Conservation (phyloP, 768 basidiomycete species). For the Phanerochaete sordida region DNA sequence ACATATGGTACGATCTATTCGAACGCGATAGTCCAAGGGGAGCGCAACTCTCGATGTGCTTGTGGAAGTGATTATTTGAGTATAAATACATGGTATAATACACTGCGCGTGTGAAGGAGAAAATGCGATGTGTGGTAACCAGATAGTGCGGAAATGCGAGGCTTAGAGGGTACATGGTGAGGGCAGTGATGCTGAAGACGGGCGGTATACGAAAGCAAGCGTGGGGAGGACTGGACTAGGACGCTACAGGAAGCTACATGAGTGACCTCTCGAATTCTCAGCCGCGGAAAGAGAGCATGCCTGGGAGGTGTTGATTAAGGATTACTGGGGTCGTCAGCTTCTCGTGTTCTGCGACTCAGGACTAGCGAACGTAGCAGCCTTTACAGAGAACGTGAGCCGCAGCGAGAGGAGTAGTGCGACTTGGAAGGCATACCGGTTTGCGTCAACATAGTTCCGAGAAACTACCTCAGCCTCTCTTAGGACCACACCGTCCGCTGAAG, state of each 20-base stretch:
- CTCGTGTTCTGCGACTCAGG: constrained; percentile 45
- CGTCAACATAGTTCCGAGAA: constrained; percentile 57
- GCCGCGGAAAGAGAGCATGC: too few species aligned
- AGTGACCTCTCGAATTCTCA: too few species aligned
- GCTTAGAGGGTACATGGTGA: not conserved
- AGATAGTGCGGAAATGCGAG: not conserved
- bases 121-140: not conserved
- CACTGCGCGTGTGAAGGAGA: not conserved
- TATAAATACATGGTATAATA: not conserved
- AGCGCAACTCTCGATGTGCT: too few species aligned
- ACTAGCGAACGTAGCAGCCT: constrained; percentile 66
- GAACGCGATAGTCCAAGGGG: too few species aligned
- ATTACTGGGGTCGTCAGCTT: not conserved
- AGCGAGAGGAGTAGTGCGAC: not conserved
- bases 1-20: too few species aligned
- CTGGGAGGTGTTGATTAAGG: too few species aligned
- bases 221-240: too few species aligned
- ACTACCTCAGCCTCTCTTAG: constrained; percentile 33
- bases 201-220: too few species aligned
- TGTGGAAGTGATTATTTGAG: too few species aligned
- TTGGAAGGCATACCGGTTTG: constrained; percentile 50
- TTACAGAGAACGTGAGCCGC: constrained; percentile 7
- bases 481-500: too few species aligned
- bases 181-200: too few species aligned
- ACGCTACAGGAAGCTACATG: too few species aligned